Conservation (phyloP, 176 grass and related monocot genomes). For the Saccharum officinarum region DNA sequence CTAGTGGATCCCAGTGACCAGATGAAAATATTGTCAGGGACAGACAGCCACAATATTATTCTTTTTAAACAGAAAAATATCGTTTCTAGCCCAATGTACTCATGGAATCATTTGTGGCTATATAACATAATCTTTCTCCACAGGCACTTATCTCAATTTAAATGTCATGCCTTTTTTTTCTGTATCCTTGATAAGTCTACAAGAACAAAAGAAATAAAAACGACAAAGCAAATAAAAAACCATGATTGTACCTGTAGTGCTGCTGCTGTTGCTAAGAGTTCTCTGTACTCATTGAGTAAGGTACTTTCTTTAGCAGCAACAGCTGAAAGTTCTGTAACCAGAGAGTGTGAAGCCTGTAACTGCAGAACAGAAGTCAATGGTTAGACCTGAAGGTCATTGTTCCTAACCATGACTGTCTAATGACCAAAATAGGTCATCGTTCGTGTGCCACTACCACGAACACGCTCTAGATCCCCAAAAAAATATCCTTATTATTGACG, state of each 20-base stretch:
- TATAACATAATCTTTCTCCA: neutral
- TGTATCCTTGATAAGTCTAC: neutral
- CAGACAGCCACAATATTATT: neutral
- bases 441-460: neutral
- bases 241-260: constrained; percentile 57
- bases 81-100: neutral
- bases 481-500: neutral
- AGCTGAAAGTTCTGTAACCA: constrained; percentile 82
- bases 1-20: neutral
- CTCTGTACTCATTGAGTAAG: constrained; percentile 79
- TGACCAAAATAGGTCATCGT: neutral
- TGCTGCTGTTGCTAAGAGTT: constrained; percentile 67
- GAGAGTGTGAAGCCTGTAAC: constrained; percentile 66
- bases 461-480: neutral
- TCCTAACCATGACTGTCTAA: neutral
- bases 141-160: neutral
- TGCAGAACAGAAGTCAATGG: constrained; percentile 45
- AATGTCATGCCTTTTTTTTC: neutral
- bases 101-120: neutral
- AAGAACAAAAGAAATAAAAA: constrained; percentile 26
- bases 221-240: neutral
- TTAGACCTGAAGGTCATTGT: constrained; percentile 21
- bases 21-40: neutral
- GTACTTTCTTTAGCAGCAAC: constrained; percentile 72
- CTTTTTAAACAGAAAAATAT: neutral